Evolutionary conservation across 805 yeast species (phyloP).

Genomic region (Candida pseudofarinosa): DNA sequence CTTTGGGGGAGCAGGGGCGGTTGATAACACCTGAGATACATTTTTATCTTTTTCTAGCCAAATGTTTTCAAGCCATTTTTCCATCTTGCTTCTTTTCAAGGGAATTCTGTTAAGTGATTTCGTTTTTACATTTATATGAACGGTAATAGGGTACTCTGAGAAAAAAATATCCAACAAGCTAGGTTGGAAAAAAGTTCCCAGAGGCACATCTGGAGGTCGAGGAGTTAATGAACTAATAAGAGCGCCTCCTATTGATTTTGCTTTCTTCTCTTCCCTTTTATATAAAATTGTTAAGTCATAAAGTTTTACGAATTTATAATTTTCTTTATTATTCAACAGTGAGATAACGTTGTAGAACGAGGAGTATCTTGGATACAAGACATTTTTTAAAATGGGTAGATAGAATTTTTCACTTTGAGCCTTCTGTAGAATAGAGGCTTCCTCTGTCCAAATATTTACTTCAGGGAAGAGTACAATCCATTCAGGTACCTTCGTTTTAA

Average conservation of each 20-base stretch:
- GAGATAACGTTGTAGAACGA: constrained; percentile 49
- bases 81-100: constrained; percentile 49
- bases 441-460: constrained; percentile 63
- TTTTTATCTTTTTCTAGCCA: constrained; percentile 69
- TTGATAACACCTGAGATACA: constrained; percentile 8
- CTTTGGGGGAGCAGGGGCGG: not conserved
- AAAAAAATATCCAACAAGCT: constrained; percentile 29
- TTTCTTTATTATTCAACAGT: constrained; percentile 29
- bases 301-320: constrained; percentile 38
- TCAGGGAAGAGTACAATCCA: constrained; percentile 84
- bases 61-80: constrained; percentile 69
- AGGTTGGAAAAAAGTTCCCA: constrained; percentile 15
- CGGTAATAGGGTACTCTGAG: constrained; percentile 22
- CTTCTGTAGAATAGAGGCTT: constrained; percentile 46
- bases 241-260: not conserved
- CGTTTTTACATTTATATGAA: constrained; percentile 47
- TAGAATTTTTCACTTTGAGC: constrained; percentile 52
- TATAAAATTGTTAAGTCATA: constrained; percentile 58
- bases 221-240: not conserved
- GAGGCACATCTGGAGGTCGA: not conserved
- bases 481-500: constrained; percentile 38
- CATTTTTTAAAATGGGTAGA: constrained; percentile 54
- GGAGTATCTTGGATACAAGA: constrained; percentile 76
- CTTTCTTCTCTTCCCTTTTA: constrained; percentile 3
- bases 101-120: constrained; percentile 48